Percentiles rank a stretch among this genome's conserved stretches.
Evolutionary conservation across 1,284 basidiomycete species (phyloP).

Genomic region (Puccinia hordei): DNA sequence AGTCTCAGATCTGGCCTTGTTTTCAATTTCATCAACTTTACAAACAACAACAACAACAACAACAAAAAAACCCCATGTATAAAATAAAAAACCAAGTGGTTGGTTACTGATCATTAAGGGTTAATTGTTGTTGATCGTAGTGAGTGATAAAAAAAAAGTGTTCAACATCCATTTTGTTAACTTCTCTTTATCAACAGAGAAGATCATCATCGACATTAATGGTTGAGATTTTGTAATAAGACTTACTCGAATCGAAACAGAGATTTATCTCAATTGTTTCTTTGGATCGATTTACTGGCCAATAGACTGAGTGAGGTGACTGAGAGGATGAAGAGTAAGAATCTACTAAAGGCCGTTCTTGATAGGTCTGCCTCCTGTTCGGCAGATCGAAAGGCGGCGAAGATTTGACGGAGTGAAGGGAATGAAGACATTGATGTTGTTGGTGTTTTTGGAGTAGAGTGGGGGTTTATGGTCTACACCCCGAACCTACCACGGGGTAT

Average conservation of each 20-base stretch:
- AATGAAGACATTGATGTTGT: neutral
- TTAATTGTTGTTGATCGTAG: too few species aligned
- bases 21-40: slow-evolving; percentile 16
- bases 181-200: neutral
- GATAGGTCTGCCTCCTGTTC: slow-evolving; percentile 49
- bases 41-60: too few species aligned
- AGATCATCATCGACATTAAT: slow-evolving; percentile 45
- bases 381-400: slow-evolving; percentile 45
- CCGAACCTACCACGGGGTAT: too few species aligned
- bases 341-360: slow-evolving; percentile 43
- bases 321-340: slow-evolving; percentile 37
- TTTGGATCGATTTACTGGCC: slow-evolving; percentile 29
- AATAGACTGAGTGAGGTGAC: slow-evolving; percentile 38
- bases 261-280: too few species aligned
- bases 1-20: slow-evolving; percentile 51
- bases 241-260: too few species aligned
- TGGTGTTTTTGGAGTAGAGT: neutral
- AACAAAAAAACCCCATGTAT: too few species aligned
- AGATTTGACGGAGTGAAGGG: slow-evolving; percentile 47
- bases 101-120: too few species aligned
- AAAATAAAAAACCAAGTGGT: neutral
- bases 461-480: too few species aligned
- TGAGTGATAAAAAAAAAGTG: neutral
- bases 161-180: slow-evolving; percentile 50
- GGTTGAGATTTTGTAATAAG: neutral